A percentile compares a stretch with the other conserved stretches of the same genome.
Conservation (phyloP, 768 basidiomycete genomes). For the Tylopilus intermedius region DNA sequence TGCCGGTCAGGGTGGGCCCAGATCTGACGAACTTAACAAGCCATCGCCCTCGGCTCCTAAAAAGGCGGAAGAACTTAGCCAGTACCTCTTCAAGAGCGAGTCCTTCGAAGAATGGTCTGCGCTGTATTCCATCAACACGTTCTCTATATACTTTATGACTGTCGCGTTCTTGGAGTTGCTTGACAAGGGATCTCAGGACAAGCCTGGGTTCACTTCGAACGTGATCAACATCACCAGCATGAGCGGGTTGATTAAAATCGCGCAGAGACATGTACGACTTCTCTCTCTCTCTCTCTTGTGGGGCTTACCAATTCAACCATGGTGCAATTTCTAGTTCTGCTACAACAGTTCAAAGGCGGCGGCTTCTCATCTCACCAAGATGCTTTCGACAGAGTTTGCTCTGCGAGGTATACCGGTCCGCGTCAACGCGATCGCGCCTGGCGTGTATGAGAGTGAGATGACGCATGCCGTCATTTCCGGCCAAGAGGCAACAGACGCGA, state of each 20-base stretch:
- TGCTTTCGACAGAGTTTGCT: slow-evolving; percentile 72
- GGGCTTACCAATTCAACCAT: background rate
- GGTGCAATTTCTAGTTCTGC: slow-evolving; percentile 48
- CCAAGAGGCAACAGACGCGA: slow-evolving; percentile 42
- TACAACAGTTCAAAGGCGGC: slow-evolving; percentile 83
- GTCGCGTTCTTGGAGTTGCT: slow-evolving; percentile 73
- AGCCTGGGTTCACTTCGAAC: slow-evolving; percentile 51
- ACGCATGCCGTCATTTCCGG: slow-evolving; percentile 48
- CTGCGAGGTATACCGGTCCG: slow-evolving; percentile 65
- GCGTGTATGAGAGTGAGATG: slow-evolving; percentile 75
- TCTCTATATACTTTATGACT: slow-evolving; percentile 74
- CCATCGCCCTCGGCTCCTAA: slow-evolving; percentile 53
- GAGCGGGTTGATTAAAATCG: slow-evolving; percentile 63
- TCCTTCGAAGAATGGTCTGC: slow-evolving; percentile 58
- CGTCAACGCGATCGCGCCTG: slow-evolving; percentile 71
- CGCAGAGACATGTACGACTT: slow-evolving; percentile 71
- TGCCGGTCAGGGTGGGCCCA: slow-evolving; percentile 71
- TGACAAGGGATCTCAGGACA: slow-evolving; percentile 63
- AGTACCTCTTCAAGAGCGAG: slow-evolving; percentile 66
- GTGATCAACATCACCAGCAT: slow-evolving; percentile 79
- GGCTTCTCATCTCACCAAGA: slow-evolving; percentile 67
- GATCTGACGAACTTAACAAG: slow-evolving; percentile 52
- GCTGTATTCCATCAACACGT: slow-evolving; percentile 63
- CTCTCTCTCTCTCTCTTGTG: background rate
- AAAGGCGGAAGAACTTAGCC: slow-evolving; percentile 60